Conservation (phyloP, 2,329 filamentous ascomycete genomes). For the Fusarium anguioides region DNA sequence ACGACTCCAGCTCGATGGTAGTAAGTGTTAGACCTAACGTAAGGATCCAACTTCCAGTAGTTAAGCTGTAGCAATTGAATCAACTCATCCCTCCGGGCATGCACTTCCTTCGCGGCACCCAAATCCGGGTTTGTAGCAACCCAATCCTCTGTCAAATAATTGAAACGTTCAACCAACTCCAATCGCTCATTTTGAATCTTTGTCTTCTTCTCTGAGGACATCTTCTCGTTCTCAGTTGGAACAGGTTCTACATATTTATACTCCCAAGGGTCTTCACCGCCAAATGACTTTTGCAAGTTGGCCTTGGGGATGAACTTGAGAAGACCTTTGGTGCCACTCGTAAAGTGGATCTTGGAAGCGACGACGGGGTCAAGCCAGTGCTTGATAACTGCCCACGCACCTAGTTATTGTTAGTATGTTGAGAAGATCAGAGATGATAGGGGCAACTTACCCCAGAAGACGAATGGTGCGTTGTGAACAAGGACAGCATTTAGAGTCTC, state of each 20-base stretch:
- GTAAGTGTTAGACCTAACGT: conserved; percentile 63
- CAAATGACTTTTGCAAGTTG: conserved; percentile 66
- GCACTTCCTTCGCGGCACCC: neutral
- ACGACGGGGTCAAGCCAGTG: conserved; percentile 83
- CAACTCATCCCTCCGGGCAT: conserved; percentile 57
- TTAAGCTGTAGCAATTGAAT: conserved; percentile 65
- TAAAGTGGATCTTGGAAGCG: conserved; percentile 77
- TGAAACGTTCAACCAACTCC: conserved; percentile 66
- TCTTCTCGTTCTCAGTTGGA: conserved; percentile 66
- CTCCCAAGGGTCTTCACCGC: conserved; percentile 73
- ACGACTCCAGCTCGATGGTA: conserved; percentile 36
- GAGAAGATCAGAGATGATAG: fast-evolving
- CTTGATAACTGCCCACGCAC: conserved; percentile 71
- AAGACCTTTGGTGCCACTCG: conserved; percentile 70
- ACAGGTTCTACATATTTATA: conserved; percentile 73
- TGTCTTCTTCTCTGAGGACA: conserved; percentile 54
- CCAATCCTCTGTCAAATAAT: conserved; percentile 49
- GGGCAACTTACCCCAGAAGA: conserved; percentile 62
- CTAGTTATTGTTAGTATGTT: conserved; percentile 29
- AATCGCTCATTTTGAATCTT: conserved; percentile 63
- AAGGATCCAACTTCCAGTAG: conserved; percentile 79
- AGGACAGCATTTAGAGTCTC: conserved; percentile 77
- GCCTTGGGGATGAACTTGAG: conserved; percentile 71
- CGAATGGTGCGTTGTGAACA: conserved; percentile 80
- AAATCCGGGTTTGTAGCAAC: neutral